Percentiles rank a stretch among this genome's conserved stretches.
Evolutionary conservation across 768 basidiomycete species (phyloP).

Genomic region (Russula emetica): DNA sequence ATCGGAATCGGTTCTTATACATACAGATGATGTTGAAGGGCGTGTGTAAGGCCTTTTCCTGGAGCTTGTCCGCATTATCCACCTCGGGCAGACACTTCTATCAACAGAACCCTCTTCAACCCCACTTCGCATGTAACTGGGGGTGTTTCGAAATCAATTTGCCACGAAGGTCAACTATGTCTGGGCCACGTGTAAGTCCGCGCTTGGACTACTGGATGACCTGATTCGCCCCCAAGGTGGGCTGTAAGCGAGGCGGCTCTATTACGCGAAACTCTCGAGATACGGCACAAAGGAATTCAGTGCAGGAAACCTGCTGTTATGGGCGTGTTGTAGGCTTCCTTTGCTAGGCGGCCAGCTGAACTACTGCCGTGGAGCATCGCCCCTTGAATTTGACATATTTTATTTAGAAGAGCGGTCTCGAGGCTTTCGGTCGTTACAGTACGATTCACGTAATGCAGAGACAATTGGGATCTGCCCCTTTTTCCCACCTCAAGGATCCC

Average conservation of each 20-base stretch:
- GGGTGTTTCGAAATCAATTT: neutral
- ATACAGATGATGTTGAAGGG: neutral
- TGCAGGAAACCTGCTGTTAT: slow-evolving; percentile 10
- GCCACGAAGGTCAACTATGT: neutral
- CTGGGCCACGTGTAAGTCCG: slow-evolving; percentile 9
- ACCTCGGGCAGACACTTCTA: neutral
- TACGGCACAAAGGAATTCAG: slow-evolving; percentile 2
- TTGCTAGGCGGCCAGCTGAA: neutral
- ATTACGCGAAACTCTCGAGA: slow-evolving; percentile 8
- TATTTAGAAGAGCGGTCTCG: neutral
- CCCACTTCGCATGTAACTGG: neutral
- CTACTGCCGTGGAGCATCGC: neutral
- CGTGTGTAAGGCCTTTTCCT: neutral
- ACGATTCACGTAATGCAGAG: slow-evolving; percentile 16
- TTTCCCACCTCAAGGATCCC: neutral
- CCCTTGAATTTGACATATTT: slow-evolving; percentile 7
- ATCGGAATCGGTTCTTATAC: slow-evolving; percentile 8
- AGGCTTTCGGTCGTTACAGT: slow-evolving; percentile 1
- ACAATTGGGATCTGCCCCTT: slow-evolving; percentile 2
- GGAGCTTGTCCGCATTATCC: slow-evolving; percentile 3
- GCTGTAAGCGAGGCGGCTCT: neutral
- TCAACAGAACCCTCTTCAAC: neutral
- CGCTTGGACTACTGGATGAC: neutral
- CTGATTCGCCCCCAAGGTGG: neutral
- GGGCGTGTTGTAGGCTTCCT: neutral